Base-by-base conservation (phyloP, 768 basidiomycete genomes). In the Neoboletus magnificus region DNA sequence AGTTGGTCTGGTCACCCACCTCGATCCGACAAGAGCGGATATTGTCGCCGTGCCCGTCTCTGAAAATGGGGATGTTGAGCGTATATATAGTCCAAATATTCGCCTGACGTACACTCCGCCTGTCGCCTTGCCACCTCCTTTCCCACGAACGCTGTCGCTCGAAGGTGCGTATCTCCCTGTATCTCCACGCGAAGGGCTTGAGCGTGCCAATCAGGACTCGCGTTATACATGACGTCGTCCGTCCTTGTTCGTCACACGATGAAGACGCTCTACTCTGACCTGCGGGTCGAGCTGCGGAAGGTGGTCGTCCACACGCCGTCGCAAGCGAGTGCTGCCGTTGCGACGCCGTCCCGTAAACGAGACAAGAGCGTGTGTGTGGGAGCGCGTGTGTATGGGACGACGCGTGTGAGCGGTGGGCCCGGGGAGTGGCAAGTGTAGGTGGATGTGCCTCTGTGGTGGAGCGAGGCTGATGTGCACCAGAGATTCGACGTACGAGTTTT, bases 401-500 rank as follows among this genome's bases (percentile, higher is more conserved):
- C 80, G 2, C 78, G 90, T 16, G 82, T 92, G 33, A 87, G 84
- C 50, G 82, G 85, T 16, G 76, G 78, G 12, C 65, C 57, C 1
- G 79, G 78, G n/a, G 81, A 88, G 66, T 91, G 89, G 89, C 80
- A 86, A 57, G 80, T 90, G 87, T 89, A 65, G 57, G 88, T 52
- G 6, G 12, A 22, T 44, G 23, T 10, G 27, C 25, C 36, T 41
- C 30, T 35, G 2, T 29, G 9, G 9, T 5, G 18, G 16, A 0
- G 10, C 33, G 18, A 0, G 41, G 7, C 66, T 66, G 2, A 66
- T 5, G 23, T 0, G 7, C 35, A 18, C 8, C 68, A 89, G 89
- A 39, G 77, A 82, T 63, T 88, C 83, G 48, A 88, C 85, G 27
- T 92, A 93, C 69, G 73, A 75, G 1, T 91, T 91, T 68, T 89